Evolutionary conservation across 345 rosid species (phyloP).

Genomic region (Lepidium sativum): DNA sequence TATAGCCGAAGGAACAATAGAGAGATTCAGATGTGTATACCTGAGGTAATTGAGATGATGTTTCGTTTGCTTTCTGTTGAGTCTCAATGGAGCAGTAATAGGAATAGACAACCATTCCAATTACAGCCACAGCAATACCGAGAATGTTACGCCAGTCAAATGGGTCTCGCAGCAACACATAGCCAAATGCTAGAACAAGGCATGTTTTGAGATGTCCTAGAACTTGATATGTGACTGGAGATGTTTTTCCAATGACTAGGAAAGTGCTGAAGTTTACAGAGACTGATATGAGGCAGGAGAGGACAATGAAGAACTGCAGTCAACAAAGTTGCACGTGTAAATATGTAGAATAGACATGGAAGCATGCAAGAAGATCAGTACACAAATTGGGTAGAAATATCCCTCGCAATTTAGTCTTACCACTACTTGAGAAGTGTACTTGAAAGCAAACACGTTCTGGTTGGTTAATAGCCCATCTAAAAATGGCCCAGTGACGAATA

Average conservation of each 20-base stretch:
- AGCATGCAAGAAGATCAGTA: background rate
- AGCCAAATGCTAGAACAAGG: constrained; percentile 94
- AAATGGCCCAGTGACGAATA: constrained; percentile 87
- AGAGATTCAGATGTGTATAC: constrained; percentile 27
- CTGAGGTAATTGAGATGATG: constrained; percentile 62
- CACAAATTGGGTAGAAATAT: background rate
- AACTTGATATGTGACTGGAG: constrained; percentile 99
- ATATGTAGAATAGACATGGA: background rate
- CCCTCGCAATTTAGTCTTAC: constrained; percentile 37
- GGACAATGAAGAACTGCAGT: constrained; percentile 97
- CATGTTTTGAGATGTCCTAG: constrained; percentile 99
- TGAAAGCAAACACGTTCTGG: constrained; percentile 89
- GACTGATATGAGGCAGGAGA: constrained; percentile 96
- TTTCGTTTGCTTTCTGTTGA: constrained; percentile 79
- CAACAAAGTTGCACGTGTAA: constrained; percentile 14
- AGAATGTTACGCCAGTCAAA: constrained; percentile 96
- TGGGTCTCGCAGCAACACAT: constrained; percentile 82
- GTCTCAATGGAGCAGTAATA: constrained; percentile 63
- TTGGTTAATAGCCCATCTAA: constrained; percentile 94
- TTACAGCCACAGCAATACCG: constrained; percentile 82
- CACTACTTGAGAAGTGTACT: constrained; percentile 95
- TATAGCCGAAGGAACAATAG: background rate
- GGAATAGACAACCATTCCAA: constrained; percentile 95
- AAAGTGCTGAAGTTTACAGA: constrained; percentile 99
- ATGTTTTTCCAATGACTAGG: constrained; percentile 96